Conservation (phyloP, 2,329 filamentous ascomycete species). For the Emergomyces orientalis region DNA sequence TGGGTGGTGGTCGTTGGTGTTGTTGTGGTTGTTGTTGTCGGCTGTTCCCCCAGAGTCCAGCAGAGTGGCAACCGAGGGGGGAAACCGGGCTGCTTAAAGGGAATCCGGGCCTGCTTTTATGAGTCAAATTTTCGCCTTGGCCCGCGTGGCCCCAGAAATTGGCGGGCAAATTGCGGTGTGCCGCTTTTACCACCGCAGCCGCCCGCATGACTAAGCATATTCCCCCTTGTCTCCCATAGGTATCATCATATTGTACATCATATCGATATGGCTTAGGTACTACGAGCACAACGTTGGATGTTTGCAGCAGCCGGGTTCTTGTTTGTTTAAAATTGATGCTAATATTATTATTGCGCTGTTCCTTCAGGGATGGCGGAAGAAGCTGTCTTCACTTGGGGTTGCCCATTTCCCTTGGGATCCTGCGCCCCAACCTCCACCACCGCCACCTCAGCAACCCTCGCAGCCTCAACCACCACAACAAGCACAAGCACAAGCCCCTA, state of each 20-base stretch:
- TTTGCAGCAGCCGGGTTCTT: not conserved
- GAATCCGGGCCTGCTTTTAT: slow-evolving; percentile 3
- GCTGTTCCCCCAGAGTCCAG: not conserved
- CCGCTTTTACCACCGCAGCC: not conserved
- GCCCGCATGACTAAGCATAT: not conserved
- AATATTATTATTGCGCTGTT: slow-evolving; percentile 7
- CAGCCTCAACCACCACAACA: slow-evolving; percentile 22
- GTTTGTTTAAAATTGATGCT: slow-evolving; percentile 3
- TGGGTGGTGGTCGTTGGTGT: not conserved
- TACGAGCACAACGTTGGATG: not conserved
- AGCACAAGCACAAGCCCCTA: slow-evolving; percentile 28
- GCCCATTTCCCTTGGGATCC: slow-evolving; percentile 95
- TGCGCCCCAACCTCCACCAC: slow-evolving; percentile 53
- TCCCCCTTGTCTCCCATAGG: not conserved
- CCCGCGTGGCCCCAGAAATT: not conserved
- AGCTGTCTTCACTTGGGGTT: slow-evolving; percentile 73
- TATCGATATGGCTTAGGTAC: not conserved
- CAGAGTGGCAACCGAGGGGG: slow-evolving; percentile 4
- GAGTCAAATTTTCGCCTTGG: slow-evolving; percentile 6
- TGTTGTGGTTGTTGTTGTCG: not conserved
- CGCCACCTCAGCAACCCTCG: slow-evolving; percentile 27
- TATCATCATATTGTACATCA: not conserved
- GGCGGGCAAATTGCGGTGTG: not conserved
- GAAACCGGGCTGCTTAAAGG: not conserved
- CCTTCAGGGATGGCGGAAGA: slow-evolving; percentile 81